phyloP scores from a whole-genome alignment of 163 green algal genomes.

The Coccomyxa subellipsoidea region DNA sequence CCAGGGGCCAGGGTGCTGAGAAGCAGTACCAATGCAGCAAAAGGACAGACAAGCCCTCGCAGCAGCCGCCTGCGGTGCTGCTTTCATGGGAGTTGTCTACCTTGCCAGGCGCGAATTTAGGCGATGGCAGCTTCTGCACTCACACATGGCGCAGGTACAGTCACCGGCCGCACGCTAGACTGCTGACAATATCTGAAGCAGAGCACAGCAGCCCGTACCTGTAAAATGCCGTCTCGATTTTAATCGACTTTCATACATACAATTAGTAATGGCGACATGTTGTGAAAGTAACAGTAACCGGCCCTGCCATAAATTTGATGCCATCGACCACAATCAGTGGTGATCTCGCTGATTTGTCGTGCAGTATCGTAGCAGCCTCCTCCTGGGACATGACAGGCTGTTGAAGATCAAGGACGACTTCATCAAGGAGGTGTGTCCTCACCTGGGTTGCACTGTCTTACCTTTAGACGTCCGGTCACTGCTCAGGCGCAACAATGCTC shows the following conservation, averaged over 20 bases:
- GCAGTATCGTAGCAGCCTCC: not conserved
- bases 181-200: not conserved
- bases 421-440: not conserved
- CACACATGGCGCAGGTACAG: slow-evolving; percentile 4
- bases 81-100: not conserved
- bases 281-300: no score
- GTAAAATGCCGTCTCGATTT: not conserved
- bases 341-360: not conserved
- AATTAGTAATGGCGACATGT: not conserved
- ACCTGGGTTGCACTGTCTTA: not conserved
- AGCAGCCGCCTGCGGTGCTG: not conserved
- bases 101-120: not conserved
- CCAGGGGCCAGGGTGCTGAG: not conserved
- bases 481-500: no score
- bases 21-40: not conserved
- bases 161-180: not conserved
- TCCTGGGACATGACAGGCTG: not conserved
- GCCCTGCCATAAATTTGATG: not conserved
- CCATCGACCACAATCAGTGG: not conserved
- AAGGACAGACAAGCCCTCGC: not conserved
- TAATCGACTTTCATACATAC: not conserved
- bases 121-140: not conserved
- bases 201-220: not conserved
- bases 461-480: not conserved
- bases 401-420: not conserved